Base-by-base conservation (phyloP, 1,284 basidiomycete genomes). In the Ustilago bromivora region DNA sequence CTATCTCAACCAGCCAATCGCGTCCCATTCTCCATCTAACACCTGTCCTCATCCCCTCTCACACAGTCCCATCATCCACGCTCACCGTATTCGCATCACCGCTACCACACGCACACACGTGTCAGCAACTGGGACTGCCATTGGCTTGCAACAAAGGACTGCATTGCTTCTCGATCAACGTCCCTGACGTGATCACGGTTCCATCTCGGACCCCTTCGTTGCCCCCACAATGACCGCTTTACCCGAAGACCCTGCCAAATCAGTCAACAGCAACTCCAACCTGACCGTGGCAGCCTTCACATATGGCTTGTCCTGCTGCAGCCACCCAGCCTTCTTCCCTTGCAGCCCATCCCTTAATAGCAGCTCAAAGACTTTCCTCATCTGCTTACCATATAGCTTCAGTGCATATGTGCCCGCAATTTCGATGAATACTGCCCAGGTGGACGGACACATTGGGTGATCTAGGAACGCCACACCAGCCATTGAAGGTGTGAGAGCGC, bases 201-300 rank as follows among this genome's bases (percentile, higher is more conserved):
- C 76, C 76, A 75, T 78, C 47, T 75, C 69, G 3, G 59, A 60
- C 1, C 76, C 76, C 57, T 70, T 70, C 2, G 76, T 78, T n/a
- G 72, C 71, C 9, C 54, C 55, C 46, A 51, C 36, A 11, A 78
- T 66, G 7, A 63, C 40, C 12, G n/a, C 36, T 51, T 67, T 56
- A 4, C 62, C 61, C 0, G 59, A 58, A 7, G 54, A 57, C 34
- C 19, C 35, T 1, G 12, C 36, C 86, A 86, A 87, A 7, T 85
- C 83, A 51, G 85, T 85, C 46, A 87, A 75, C 66, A 86, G 66
- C 6, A 87, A 66, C 52, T 74, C 60, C 51, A 87, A 61, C 17
- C 85, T 68, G 8, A 85, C 79, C 11, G 61, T 69, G 15, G 82
- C 81, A 2, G 84, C 79, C 34, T 77, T 80, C 13, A 80, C 79